These are phyloP conservation scores for Raffaelea ambrosiae DNA, from an alignment of 2,329 filamentous ascomycete species.

Conservation along the genomic window DNA sequence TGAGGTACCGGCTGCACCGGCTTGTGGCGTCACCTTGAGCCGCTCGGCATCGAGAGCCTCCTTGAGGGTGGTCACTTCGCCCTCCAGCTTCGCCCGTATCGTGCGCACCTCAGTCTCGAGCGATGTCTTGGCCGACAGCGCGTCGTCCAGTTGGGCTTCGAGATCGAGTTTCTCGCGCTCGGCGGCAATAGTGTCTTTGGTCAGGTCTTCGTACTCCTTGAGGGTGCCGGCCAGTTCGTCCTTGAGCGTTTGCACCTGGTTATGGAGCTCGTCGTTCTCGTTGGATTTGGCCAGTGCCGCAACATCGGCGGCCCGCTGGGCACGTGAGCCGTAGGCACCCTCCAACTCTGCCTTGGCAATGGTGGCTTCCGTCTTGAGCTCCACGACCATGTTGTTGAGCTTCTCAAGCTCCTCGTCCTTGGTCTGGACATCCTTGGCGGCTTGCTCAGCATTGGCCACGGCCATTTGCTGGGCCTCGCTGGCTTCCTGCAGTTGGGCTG, in stretches of 20 bases:
- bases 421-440: conserved; percentile 24
- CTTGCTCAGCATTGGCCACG: conserved; percentile 14
- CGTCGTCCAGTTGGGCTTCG: conserved; percentile 32
- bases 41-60: conserved; percentile 44
- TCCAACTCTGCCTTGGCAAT: conserved; percentile 54
- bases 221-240: conserved; percentile 41
- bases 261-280: conserved; percentile 36
- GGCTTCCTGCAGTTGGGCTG: conserved; percentile 3
- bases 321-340: conserved; percentile 50
- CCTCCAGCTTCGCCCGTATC: conserved; percentile 30
- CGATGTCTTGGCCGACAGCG: conserved; percentile 22
- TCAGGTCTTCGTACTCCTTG: conserved; percentile 44
- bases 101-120: conserved; percentile 30
- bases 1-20: conserved; percentile 22
- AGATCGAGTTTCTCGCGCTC: conserved; percentile 42
- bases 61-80: conserved; percentile 34
- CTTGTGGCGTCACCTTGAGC: conserved; percentile 25
- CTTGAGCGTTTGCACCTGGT: conserved; percentile 41
- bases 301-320: conserved; percentile 49
- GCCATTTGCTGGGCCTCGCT: neutral
- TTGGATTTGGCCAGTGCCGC: conserved; percentile 42
- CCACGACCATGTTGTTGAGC: conserved; percentile 43
- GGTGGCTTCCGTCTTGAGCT: conserved; percentile 54
- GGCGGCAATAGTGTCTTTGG: conserved; percentile 39
- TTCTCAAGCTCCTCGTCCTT: conserved; percentile 43